phyloP scores from a whole-genome alignment of 139 green algal genomes.

The Zygnema circumcarinatum region DNA sequence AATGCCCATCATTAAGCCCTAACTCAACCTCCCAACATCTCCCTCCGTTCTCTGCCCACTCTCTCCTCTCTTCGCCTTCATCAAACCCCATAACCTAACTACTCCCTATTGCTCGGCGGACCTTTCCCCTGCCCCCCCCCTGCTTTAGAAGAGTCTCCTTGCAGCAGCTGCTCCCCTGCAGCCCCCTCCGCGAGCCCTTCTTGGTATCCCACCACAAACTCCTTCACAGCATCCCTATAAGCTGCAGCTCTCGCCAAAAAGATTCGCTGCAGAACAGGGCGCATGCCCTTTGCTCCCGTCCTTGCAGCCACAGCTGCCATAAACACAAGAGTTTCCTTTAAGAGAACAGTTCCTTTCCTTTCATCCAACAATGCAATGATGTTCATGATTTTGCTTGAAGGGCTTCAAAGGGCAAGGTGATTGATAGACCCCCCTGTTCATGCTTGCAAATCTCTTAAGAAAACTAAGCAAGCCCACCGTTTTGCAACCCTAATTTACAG shows the following conservation, averaged over 20 bases:
- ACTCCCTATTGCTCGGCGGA: too few relatives aligned
- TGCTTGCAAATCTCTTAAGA: too few relatives aligned
- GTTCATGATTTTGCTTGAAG: background rate
- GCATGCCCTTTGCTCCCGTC: conserved; percentile 23
- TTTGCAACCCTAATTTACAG: too few relatives aligned
- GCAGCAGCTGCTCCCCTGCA: background rate
- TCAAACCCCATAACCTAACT: too few relatives aligned
- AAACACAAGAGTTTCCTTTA: background rate
- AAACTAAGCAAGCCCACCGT: too few relatives aligned
- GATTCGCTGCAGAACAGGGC: conserved; percentile 32
- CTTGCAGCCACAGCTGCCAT: conserved; percentile 32
- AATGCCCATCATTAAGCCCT: too few relatives aligned
- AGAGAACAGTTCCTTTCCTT: background rate
- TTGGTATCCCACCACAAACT: conserved; percentile 49
- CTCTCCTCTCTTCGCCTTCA: too few relatives aligned
- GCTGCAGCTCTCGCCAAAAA: conserved; percentile 36
- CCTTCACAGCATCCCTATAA: conserved; percentile 44
- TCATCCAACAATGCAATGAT: background rate
- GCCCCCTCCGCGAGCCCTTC: conserved; percentile 35
- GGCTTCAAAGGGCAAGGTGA: background rate
- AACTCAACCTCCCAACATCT: too few relatives aligned
- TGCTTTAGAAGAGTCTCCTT: too few relatives aligned
- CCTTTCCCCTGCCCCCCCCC: too few relatives aligned
- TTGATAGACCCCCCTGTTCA: too few relatives aligned
- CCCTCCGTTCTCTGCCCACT: too few relatives aligned